Evolutionary conservation across 345 rosid genomes (phyloP), one percentile per base, ranked within the genome.

Genomic region (Corymbia maculata): DNA sequence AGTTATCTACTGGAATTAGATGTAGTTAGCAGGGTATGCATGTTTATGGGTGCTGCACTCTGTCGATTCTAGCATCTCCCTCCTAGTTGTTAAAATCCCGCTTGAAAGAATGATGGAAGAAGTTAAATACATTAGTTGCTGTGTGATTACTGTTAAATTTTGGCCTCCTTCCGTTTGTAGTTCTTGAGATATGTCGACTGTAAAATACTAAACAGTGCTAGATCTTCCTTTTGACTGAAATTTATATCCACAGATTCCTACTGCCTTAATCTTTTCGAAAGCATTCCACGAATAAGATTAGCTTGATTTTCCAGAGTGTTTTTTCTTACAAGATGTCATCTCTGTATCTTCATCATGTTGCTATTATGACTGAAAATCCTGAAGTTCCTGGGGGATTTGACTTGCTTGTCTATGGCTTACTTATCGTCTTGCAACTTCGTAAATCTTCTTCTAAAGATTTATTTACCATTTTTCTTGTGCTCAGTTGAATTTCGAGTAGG

Each of bases 401-500:
- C 85, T 80, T 19, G 11, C 85, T 80, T 80, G 47, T 42, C 51
- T 80, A 36, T 26, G 85, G 30, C 47, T 44, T 79, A 16, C 49
- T 32, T 44, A 80, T 19, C 36, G 15, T 49, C 49, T 79, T 79
- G 85, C 53, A 22, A 9, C 52, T 84, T 50, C 51, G 14, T n/a
- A 51, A 84, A 47, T 24, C 52, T 85, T 52, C 88, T 57, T 88
- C 55, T 86, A 85, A 75, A 64, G 51, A 84, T 86, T 24, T 88
- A 47, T 44, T 45, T 87, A 51, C 85, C 84, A 42, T 51, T 14
- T 85, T 86, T 88, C 42, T 86, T 22, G 64, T 92, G 32, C 70
- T 55, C 94, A 95, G 97, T 90, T 51, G 92, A 87, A 85, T 50
- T 85, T 59, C 90, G 92, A 86, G 94, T 96, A 89, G 94, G 96